phyloP scores from a whole-genome alignment of 140 eudicot genomes.

The Cichorium intybus region DNA sequence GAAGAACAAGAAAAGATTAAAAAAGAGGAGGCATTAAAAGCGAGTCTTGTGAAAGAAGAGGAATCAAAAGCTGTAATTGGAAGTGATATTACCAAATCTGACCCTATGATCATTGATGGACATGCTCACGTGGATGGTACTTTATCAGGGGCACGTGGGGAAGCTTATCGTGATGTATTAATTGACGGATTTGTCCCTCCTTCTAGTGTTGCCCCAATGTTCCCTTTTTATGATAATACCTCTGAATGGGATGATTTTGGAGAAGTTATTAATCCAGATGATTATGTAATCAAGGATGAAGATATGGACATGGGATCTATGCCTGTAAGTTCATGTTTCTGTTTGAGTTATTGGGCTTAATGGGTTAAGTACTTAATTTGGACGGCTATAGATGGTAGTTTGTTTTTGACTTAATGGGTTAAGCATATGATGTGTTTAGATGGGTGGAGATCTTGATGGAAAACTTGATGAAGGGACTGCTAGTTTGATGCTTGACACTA shows the following conservation, averaged over 20 bases:
- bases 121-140: slow-evolving; percentile 64
- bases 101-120: slow-evolving; percentile 75
- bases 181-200: slow-evolving; percentile 89
- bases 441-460: slow-evolving; percentile 79
- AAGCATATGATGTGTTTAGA: slow-evolving; percentile 46
- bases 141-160: slow-evolving; percentile 42
- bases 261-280: slow-evolving; percentile 91
- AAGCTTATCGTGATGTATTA: slow-evolving; percentile 67
- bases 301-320: slow-evolving; percentile 66
- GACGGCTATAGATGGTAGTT: too few relatives aligned
- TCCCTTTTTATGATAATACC: slow-evolving; percentile 64
- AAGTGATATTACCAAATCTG: slow-evolving; percentile 47
- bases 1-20: slow-evolving; percentile 81
- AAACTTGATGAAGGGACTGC: slow-evolving; percentile 93
- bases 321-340: slow-evolving; percentile 46
- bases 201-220: slow-evolving; percentile 88
- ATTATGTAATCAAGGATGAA: slow-evolving; percentile 75
- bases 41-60: slow-evolving; percentile 76
- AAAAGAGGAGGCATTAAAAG: slow-evolving; percentile 86
- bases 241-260: slow-evolving; percentile 99
- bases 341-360: too few relatives aligned
- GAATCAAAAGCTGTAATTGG: slow-evolving; percentile 58
- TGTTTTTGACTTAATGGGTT: too few relatives aligned
- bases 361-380: too few relatives aligned
- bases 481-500: slow-evolving; percentile 73